Evolutionary conservation across 129 eudicot genomes (phyloP).

Genomic region (Arctium minus): DNA sequence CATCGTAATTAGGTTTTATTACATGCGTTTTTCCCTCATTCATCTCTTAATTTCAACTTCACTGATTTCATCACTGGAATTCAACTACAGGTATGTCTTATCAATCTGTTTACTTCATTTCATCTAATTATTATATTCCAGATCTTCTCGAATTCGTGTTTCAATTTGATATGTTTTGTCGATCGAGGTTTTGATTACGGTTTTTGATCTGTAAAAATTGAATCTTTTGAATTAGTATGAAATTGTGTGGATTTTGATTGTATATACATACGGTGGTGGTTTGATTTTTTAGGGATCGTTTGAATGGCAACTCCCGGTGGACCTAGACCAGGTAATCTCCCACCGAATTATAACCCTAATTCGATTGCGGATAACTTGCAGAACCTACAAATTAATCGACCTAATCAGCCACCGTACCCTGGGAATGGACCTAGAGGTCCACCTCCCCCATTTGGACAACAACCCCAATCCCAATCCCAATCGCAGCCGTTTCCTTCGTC

Average conservation of each 20-base stretch:
- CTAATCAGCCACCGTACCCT: conserved; percentile 41
- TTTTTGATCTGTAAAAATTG: conserved; percentile 14
- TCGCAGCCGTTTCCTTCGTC: conserved; percentile 10
- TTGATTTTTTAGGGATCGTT: conserved; percentile 22
- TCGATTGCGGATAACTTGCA: conserved; percentile 59
- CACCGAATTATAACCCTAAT: conserved; percentile 62
- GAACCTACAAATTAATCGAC: conserved; percentile 55
- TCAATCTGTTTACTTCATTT: neutral
- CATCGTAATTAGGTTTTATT: neutral
- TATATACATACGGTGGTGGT: neutral
- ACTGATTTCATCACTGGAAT: conserved; percentile 20
- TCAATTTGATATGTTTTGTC: neutral
- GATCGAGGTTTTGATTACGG: neutral
- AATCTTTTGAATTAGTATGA: neutral
- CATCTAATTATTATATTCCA: neutral
- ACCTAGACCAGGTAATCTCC: conserved; percentile 37
- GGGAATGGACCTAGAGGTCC: conserved; percentile 45
- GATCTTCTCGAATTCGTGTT: neutral
- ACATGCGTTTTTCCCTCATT: neutral
- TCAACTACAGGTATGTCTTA: conserved; percentile 14
- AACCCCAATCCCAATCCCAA: conserved; percentile 28
- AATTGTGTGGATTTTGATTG: conserved; percentile 11
- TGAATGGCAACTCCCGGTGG: conserved; percentile 68
- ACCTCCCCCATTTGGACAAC: conserved; percentile 67
- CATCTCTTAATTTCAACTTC: conserved; percentile 4